A percentile compares a stretch with the other conserved stretches of the same genome.
Conservation (phyloP, 139 green algal genomes). For the Closterium sp. region DNA sequence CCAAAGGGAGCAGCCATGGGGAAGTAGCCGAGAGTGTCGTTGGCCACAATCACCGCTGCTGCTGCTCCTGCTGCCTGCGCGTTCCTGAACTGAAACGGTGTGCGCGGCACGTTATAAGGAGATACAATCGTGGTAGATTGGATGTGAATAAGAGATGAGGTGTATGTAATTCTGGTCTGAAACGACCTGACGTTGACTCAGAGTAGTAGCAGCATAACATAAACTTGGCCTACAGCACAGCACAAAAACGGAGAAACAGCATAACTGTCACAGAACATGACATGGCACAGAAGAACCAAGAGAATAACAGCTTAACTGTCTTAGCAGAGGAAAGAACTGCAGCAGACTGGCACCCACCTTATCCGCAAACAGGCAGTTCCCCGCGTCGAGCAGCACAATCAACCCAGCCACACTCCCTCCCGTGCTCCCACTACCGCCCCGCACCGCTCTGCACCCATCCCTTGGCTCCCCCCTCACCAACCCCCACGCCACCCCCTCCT, state of each 20-base stretch:
- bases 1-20: slow-evolving; percentile 13
- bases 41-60: slow-evolving; percentile 17
- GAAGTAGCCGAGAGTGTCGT: slow-evolving; percentile 22
- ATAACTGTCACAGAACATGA: background rate
- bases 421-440: background rate
- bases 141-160: too few species aligned
- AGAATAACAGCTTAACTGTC: background rate
- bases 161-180: too few species aligned
- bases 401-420: background rate
- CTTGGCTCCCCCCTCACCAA: background rate
- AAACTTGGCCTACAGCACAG: too few species aligned
- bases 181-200: too few species aligned
- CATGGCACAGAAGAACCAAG: too few species aligned
- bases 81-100: slow-evolving; percentile 22
- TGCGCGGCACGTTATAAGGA: background rate
- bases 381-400: slow-evolving; percentile 14
- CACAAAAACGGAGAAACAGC: too few species aligned
- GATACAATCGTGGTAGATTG: too few species aligned
- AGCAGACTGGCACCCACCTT: slow-evolving; percentile 19
- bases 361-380: slow-evolving; percentile 10
- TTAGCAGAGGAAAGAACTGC: background rate
- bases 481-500: background rate
- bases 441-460: slow-evolving; percentile 3
- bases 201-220: too few species aligned
- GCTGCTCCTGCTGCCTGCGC: slow-evolving; percentile 13